Evolutionary conservation across 169 alveolate species (phyloP), one percentile per base, ranked within the genome.

Genomic region (Plasmodium yoelii): DNA sequence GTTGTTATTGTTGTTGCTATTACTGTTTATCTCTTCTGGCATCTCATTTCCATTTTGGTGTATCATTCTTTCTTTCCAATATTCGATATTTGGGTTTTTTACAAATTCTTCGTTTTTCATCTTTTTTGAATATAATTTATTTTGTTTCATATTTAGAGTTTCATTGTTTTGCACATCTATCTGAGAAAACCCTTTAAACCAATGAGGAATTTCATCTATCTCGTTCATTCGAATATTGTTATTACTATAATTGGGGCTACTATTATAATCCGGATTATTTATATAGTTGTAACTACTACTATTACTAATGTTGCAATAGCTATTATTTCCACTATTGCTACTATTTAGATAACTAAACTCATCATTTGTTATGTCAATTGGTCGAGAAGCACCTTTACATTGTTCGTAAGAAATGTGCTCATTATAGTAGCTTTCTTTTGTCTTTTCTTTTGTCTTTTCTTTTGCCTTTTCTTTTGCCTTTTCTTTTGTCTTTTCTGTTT

Each of bases 51-150:
- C 19, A 34, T 34, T 57, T 46, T 2, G 53, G 1, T 2, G 8
- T 63, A 42, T 42, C n/a, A n/a, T 61, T 7, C 6, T 39, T 26
- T 63, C 61, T 18, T 63, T 63, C 88, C 88, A 75, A 15, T 64
- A 10, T 46, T 61, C 64, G 63, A 49, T 34, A 15, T 60, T 67
- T 18, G 12, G 24, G 8, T 13, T 75, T 75, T 57, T 60, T 13
- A 19, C 56, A 28, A 64, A 42, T 15, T 39, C 68, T 8, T 75
- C 77, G 5, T 61, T 47, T 15, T 19, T 64, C 46, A 75, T 49
- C 6, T 28, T 22, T 61, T 63, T 61, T 57, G 56, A 5, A 13
- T 47, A 57, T 19, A 56, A 28, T n/a, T 18, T 5, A 8, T 26
- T 47, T 56, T 75, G 75, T 47, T 73, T 42, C 61, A 39, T n/a